Percentiles rank a stretch among this genome's conserved stretches.
These are phyloP conservation scores for Cornus suecica DNA, from an alignment of 148 eudicot species.

Conservation along the genomic window DNA sequence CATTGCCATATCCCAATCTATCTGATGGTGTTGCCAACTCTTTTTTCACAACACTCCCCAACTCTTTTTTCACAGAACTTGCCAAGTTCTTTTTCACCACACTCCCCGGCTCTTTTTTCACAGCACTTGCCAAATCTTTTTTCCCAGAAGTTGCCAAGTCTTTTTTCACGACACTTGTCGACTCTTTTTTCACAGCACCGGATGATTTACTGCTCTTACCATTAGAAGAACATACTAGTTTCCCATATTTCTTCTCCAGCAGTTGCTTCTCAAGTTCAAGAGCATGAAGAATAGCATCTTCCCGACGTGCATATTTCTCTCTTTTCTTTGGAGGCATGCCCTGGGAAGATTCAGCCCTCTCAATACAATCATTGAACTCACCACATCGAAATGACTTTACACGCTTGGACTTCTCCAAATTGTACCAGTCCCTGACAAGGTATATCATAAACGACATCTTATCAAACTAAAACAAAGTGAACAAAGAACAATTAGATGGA, in stretches of 20 bases:
- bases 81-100: too few relatives aligned
- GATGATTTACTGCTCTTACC: slow-evolving; percentile 33
- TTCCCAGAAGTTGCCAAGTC: too few relatives aligned
- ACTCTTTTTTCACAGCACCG: slow-evolving; percentile 35
- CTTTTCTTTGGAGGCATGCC: slow-evolving; percentile 91
- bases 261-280: slow-evolving; percentile 86
- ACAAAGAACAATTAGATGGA: background rate
- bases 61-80: too few relatives aligned
- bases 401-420: slow-evolving; percentile 96
- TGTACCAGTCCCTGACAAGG: slow-evolving; percentile 89
- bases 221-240: slow-evolving; percentile 34
- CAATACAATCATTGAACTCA: slow-evolving; percentile 92
- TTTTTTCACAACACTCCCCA: slow-evolving; percentile 34
- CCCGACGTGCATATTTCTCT: slow-evolving; percentile 96
- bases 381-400: slow-evolving; percentile 98
- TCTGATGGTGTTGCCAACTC: slow-evolving; percentile 34
- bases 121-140: too few relatives aligned
- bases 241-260: slow-evolving; percentile 58
- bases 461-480: slow-evolving; percentile 10
- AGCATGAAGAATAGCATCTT: slow-evolving; percentile 97
- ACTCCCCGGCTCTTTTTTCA: too few relatives aligned
- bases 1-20: slow-evolving; percentile 43
- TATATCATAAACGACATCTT: slow-evolving; percentile 11
- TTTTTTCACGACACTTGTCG: too few relatives aligned
- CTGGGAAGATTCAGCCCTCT: slow-evolving; percentile 81